Conservation (phyloP, 2,329 filamentous ascomycete genomes). For the Coniella lustricola region DNA sequence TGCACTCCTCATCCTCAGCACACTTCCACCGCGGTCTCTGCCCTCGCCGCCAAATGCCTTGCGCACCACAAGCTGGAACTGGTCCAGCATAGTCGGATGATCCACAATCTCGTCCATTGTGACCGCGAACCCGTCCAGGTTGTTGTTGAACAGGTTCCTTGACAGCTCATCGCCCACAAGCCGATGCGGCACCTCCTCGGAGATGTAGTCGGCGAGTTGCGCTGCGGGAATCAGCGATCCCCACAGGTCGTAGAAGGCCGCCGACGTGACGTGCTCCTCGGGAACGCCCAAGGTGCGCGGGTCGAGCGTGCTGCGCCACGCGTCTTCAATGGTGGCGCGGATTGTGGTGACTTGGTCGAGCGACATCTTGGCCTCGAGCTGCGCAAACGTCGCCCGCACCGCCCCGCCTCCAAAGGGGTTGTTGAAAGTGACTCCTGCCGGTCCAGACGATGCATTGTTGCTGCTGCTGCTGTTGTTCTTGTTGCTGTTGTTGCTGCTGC, state of each 20-base stretch:
- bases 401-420: conserved; percentile 18
- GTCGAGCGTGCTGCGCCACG: conserved; percentile 39
- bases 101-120: conserved; percentile 43
- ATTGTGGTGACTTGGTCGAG: conserved; percentile 34
- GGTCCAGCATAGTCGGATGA: conserved; percentile 41
- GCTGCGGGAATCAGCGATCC: conserved; percentile 42
- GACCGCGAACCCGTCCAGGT: conserved; percentile 29
- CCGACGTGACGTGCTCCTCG: conserved; percentile 34
- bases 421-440: conserved; percentile 16
- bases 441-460: neutral
- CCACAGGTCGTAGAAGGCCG: conserved; percentile 45
- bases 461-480: neutral
- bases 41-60: conserved; percentile 18
- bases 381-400: conserved; percentile 8
- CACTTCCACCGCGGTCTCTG: conserved; percentile 12
- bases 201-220: conserved; percentile 38
- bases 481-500: neutral
- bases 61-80: conserved; percentile 36
- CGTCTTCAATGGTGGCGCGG: conserved; percentile 33
- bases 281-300: conserved; percentile 32
- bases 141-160: conserved; percentile 29
- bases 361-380: conserved; percentile 23
- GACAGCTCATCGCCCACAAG: conserved; percentile 29
- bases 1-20: conserved; percentile 9
- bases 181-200: conserved; percentile 18